Evolutionary conservation across 495 filamentous ascomycete genomes (phyloP), one percentile per base, ranked within the genome.

Genomic region (Podospora australis): DNA sequence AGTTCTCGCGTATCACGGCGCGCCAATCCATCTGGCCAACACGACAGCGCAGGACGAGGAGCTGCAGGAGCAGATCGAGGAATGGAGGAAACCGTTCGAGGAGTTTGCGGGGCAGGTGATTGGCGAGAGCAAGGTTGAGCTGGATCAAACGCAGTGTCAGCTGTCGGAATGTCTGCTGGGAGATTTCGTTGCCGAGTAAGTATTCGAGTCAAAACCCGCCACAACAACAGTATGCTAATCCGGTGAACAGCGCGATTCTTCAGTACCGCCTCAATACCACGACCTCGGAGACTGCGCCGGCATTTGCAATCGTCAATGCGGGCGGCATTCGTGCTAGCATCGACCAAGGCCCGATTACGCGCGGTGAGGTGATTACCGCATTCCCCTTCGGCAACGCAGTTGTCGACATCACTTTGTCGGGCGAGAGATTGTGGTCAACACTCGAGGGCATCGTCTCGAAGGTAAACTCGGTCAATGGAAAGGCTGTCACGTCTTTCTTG

Each of bases 301-400:
- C 51, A 7, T 78, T 77, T 32, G 74, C 78, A 0, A 46, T 82
- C 36, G 67, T 74, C 47, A 81, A 81, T 57, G 70, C 70, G 3
- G 78, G 78, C 19, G 79, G 78, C 4, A 70, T 80, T 44, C 74
- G 78, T 6, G 74, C 78, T 0, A 71, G 70, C 14, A 80, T 82
- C 42, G 75, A 77, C 36, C 56, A 48, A 1, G 69, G 78, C 21
- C 47, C 59, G 17, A 73, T 81, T 49, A 82, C 75, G 2, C 65
- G 74, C 6, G 76, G 77, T 13, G 68, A 78, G 36, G 70, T 80
- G 0, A 58, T 80, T 7, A 79, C 74, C 0, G 64, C 74, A 1
- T 81, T 80, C 50, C 79, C 78, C 8, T 82, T 81, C 50, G 68
- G 70, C 41, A 81, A 80, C 55, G 63, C 75, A 14, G 65, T 80